phyloP scores from a whole-genome alignment of 2,329 filamentous ascomycete genomes.

The Monosporascus sp. region DNA sequence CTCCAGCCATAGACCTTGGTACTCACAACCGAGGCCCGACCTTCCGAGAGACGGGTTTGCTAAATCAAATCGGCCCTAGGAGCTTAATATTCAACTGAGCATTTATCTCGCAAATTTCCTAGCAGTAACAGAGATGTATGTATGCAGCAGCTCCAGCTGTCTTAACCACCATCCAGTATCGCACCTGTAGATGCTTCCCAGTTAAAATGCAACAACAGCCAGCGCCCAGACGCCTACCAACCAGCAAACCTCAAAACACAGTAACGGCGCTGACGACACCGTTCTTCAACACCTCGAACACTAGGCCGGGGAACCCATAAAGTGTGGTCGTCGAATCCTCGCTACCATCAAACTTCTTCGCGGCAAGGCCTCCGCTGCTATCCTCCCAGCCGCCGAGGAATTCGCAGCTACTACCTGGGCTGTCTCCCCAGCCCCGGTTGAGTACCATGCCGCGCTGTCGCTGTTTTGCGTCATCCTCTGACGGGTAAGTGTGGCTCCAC shows the following conservation, averaged over 20 bases:
- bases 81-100: too few relatives aligned
- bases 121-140: too few relatives aligned
- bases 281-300: conserved; percentile 95
- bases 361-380: conserved; percentile 44
- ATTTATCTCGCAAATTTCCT: too few relatives aligned
- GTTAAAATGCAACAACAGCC: too few relatives aligned
- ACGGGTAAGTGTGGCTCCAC: conserved; percentile 64
- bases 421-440: conserved; percentile 87
- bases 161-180: too few relatives aligned
- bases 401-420: conserved; percentile 84
- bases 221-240: too few relatives aligned
- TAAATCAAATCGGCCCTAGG: too few relatives aligned
- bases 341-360: conserved; percentile 48
- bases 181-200: too few relatives aligned
- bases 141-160: too few relatives aligned
- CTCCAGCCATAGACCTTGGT: too few relatives aligned
- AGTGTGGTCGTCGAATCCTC: conserved; percentile 70
- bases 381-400: conserved; percentile 84
- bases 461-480: conserved; percentile 43
- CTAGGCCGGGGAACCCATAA: conserved; percentile 87
- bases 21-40: too few relatives aligned
- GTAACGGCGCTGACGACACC: conserved; percentile 85
- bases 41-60: too few relatives aligned
- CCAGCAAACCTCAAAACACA: conserved; percentile 57
- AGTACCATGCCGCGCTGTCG: conserved; percentile 75